These are phyloP conservation scores for Beauveria sp. DNA, from an alignment of 2,329 filamentous ascomycete genomes.

Conservation along the genomic window DNA sequence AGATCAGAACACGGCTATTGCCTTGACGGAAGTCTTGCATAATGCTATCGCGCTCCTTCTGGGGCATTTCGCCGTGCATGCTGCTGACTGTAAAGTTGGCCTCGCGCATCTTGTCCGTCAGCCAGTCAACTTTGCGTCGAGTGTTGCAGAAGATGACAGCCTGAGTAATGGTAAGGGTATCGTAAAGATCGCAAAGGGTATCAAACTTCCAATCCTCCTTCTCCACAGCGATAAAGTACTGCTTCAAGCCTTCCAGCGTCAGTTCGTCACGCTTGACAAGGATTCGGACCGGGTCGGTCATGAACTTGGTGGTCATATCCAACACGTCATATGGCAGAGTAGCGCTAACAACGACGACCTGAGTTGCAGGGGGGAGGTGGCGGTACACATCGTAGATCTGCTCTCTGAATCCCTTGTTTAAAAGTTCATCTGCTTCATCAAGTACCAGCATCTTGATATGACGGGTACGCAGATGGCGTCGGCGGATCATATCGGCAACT, in stretches of 20 bases:
- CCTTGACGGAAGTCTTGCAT: constrained; percentile 99
- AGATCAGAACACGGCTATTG: constrained; percentile 92
- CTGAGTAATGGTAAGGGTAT: constrained; percentile 96
- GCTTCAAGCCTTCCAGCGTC: constrained; percentile 93
- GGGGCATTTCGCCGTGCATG: constrained; percentile 99
- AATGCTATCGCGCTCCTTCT: constrained; percentile 95
- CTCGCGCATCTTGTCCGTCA: constrained; percentile 98
- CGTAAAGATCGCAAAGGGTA: constrained; percentile 96
- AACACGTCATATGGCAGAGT: constrained; percentile 96
- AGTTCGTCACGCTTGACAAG: constrained; percentile 98
- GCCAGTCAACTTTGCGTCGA: constrained; percentile 96
- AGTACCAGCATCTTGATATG: constrained; percentile 59
- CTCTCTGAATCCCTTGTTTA: constrained; percentile 93
- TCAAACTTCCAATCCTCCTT: constrained; percentile 99
- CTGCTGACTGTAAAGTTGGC: constrained; percentile 97
- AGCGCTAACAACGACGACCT: constrained; percentile 96
- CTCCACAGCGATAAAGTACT: constrained; percentile 98
- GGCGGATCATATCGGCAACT: constrained; percentile 61
- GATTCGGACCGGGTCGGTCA: constrained; percentile 95
- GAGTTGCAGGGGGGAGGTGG: constrained; percentile 90
- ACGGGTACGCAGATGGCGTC: constrained; percentile 48
- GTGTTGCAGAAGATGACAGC: constrained; percentile 99
- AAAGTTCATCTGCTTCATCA: constrained; percentile 54
- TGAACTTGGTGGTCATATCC: constrained; percentile 99
- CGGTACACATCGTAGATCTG: constrained; percentile 99